phyloP scores from a whole-genome alignment of 179 eudicot genomes.

The Heliamphora pulchella region DNA sequence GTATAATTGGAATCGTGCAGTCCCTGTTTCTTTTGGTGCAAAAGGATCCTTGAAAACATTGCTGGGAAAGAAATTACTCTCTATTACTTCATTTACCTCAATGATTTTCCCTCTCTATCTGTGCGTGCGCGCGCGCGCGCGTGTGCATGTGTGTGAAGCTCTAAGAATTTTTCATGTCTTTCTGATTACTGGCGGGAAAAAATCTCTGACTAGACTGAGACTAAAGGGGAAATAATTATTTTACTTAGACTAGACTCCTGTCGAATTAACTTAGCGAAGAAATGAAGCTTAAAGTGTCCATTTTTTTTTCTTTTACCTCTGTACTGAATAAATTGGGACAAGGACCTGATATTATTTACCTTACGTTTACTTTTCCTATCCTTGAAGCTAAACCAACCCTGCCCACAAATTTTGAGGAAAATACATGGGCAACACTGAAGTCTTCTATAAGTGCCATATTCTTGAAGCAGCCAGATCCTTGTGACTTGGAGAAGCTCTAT shows the following conservation, averaged over 20 bases:
- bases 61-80: too few relatives aligned
- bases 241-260: not conserved
- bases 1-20: not conserved
- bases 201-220: not conserved
- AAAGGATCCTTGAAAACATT: not conserved
- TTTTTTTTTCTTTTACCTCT: not conserved
- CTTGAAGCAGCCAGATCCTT: slow-evolving; percentile 81
- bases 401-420: slow-evolving; percentile 86
- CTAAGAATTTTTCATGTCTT: not conserved
- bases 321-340: not conserved
- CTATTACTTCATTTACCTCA: not conserved
- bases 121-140: not conserved
- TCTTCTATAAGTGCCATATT: slow-evolving; percentile 90
- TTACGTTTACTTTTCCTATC: slow-evolving; percentile 7
- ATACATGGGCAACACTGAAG: slow-evolving; percentile 81
- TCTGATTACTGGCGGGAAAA: not conserved
- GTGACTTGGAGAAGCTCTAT: slow-evolving; percentile 88
- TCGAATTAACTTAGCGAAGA: not conserved
- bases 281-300: not conserved
- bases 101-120: too few relatives aligned
- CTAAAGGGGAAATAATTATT: too few relatives aligned
- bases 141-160: not conserved
- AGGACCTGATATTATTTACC: slow-evolving; percentile 13
- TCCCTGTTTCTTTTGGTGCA: not conserved
- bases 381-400: slow-evolving; percentile 74